Evolutionary conservation across 768 basidiomycete genomes (phyloP).

Genomic region (Rhizopogon salebrosus): DNA sequence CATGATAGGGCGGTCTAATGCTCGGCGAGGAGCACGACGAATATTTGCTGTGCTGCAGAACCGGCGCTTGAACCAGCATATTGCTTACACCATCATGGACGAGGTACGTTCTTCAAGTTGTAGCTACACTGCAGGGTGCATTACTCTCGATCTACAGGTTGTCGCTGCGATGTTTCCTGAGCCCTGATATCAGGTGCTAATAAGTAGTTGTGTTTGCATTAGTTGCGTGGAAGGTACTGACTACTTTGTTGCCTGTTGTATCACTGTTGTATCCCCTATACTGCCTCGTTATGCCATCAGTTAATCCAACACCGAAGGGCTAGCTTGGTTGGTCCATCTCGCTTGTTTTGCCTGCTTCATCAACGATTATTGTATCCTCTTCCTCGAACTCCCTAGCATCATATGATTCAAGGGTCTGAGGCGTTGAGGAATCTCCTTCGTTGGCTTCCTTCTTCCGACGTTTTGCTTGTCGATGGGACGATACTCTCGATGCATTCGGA

Average conservation of each 20-base stretch:
- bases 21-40: constrained; percentile 84
- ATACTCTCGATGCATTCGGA: constrained; percentile 50
- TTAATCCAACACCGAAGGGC: neutral
- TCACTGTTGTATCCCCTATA: no score
- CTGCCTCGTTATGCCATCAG: neutral
- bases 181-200: constrained; percentile 1
- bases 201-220: neutral
- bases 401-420: neutral
- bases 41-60: constrained; percentile 95
- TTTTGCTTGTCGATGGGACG: constrained; percentile 42
- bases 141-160: constrained; percentile 32
- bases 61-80: constrained; percentile 89
- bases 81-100: constrained; percentile 82
- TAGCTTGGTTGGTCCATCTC: neutral
- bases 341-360: neutral
- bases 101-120: constrained; percentile 51
- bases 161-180: constrained; percentile 62
- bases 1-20: constrained; percentile 97
- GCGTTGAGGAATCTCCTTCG: neutral
- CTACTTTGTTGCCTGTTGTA: neutral
- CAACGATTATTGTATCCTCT: neutral
- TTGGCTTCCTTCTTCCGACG: constrained; percentile 26
- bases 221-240: neutral
- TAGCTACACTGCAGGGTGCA: neutral
- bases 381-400: neutral